A percentile compares a stretch with the other conserved stretches of the same genome.
These are phyloP conservation scores for Phlebopus sp. DNA, from an alignment of 1,284 basidiomycete genomes.

Conservation along the genomic window DNA sequence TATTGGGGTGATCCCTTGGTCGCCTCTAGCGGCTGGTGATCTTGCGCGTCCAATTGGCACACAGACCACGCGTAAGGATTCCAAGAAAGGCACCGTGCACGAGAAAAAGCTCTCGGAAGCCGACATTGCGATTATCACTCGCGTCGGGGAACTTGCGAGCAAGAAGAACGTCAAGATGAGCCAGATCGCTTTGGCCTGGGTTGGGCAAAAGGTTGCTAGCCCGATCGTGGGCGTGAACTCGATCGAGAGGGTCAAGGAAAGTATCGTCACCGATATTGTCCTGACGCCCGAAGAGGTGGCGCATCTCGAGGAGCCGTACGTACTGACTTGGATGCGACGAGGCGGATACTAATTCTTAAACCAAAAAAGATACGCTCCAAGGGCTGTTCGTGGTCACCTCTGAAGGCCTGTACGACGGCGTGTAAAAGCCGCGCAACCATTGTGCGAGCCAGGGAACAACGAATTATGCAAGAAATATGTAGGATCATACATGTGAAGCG, in stretches of 20 bases:
- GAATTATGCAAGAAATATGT: slow-evolving; percentile 11
- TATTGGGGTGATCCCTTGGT: slow-evolving; percentile 45
- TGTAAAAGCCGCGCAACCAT: slow-evolving; percentile 2
- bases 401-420: neutral
- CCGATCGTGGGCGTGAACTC: slow-evolving; percentile 38
- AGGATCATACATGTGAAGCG: slow-evolving; percentile 16
- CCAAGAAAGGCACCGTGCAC: slow-evolving; percentile 26
- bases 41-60: slow-evolving; percentile 38
- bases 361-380: slow-evolving; percentile 18
- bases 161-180: slow-evolving; percentile 39
- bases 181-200: slow-evolving; percentile 43
- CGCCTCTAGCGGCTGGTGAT: slow-evolving; percentile 37
- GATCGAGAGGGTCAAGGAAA: slow-evolving; percentile 23
- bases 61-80: slow-evolving; percentile 23
- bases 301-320: slow-evolving; percentile 32
- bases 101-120: slow-evolving; percentile 28
- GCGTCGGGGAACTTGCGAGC: slow-evolving; percentile 41
- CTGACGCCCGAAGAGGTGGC: slow-evolving; percentile 27
- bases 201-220: slow-evolving; percentile 34
- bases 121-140: slow-evolving; percentile 37
- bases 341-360: neutral
- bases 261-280: slow-evolving; percentile 15
- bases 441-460: neutral
- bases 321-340: neutral
- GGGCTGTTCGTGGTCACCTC: slow-evolving; percentile 18